Evolutionary conservation across 371 early-diverging fungal genomes (phyloP), one percentile per base, ranked within the genome.

Genomic region (Batrachochytrium dendrobatidis): DNA sequence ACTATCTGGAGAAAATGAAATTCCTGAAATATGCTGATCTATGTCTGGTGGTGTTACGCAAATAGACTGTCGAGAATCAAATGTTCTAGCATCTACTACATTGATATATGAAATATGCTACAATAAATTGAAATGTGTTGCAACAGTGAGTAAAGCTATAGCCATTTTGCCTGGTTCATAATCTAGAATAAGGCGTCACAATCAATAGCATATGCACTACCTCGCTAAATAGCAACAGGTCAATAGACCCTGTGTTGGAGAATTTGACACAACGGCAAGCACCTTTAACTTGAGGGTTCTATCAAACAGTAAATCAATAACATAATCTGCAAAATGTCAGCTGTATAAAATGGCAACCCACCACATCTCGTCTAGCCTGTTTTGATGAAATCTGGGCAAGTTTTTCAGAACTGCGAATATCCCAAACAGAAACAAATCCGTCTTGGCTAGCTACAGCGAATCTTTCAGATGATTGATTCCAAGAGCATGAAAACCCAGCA

Each of bases 251-350:
- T 0, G 84, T 73, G 8, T 85, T 86, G 0, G 90, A 83, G 61
- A 90, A 93, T 61, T 91, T 90, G 31, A 90, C 89, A 65, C 84
- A 87, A 48, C 94, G 75, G 17, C 85, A 81, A 18, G 94, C 92
- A 2, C 90, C 89, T 60, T 87, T 90, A 35, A 83, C 82, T 61
- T 83, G 84, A 15, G 72, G 75, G 58, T 72, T 63, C 68, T 75
- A 45, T 12, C 33, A 26, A 25, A 17, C 39, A 39, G 15, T 39
- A 20, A 39, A 15, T 39, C 39, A 20, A 39, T 39, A 54, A 17
- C 8, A 54, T 10, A 15, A 12, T 45, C 48, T 10, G n/a, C 34
- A 56, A 22, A 18, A 4, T 46, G 48, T 8, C 17, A 6, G 48
- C 8, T 18, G 48, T 5, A 2, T 44, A 46, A 55, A 48, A 25